Evolutionary conservation across 2,329 filamentous ascomycete genomes (phyloP).

Genomic region (Helotiales sp.): DNA sequence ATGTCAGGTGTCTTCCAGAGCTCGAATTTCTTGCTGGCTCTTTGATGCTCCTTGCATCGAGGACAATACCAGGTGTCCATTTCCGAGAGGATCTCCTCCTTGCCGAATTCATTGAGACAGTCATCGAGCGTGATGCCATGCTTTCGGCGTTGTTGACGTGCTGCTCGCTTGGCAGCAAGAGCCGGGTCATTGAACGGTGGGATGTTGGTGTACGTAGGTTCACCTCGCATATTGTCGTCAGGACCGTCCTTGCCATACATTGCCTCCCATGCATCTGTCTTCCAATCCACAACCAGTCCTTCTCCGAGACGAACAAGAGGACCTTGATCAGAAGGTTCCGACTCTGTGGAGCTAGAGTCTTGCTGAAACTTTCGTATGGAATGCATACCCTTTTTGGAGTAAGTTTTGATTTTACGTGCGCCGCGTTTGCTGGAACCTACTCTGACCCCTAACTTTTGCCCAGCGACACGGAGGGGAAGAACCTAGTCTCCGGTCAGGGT

Average conservation of each 20-base stretch:
- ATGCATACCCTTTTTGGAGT: slow-evolving; percentile 39
- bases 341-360: slow-evolving; percentile 17
- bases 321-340: slow-evolving; percentile 46
- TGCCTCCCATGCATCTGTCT: slow-evolving; percentile 63
- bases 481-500: slow-evolving; percentile 32
- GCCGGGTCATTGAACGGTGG: slow-evolving; percentile 57
- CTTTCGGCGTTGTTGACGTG: slow-evolving; percentile 65
- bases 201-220: slow-evolving; percentile 54
- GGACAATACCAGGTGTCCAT: slow-evolving; percentile 98
- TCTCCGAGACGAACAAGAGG: slow-evolving; percentile 79
- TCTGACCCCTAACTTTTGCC: slow-evolving; percentile 26
- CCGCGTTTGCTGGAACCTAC: slow-evolving; percentile 35
- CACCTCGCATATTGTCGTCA: slow-evolving; percentile 55
- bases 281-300: slow-evolving; percentile 86
- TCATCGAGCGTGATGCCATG: slow-evolving; percentile 83
- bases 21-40: slow-evolving; percentile 94
- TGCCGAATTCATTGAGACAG: slow-evolving; percentile 92
- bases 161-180: slow-evolving; percentile 62
- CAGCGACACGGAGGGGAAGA: slow-evolving; percentile 34
- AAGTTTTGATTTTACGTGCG: slow-evolving; percentile 35
- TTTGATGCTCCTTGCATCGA: slow-evolving; percentile 88
- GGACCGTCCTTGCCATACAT: slow-evolving; percentile 57
- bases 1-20: slow-evolving; percentile 97
- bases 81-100: slow-evolving; percentile 89
- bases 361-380: slow-evolving; percentile 17